phyloP scores from a whole-genome alignment of 768 basidiomycete genomes.

The Mycena vitilis region DNA sequence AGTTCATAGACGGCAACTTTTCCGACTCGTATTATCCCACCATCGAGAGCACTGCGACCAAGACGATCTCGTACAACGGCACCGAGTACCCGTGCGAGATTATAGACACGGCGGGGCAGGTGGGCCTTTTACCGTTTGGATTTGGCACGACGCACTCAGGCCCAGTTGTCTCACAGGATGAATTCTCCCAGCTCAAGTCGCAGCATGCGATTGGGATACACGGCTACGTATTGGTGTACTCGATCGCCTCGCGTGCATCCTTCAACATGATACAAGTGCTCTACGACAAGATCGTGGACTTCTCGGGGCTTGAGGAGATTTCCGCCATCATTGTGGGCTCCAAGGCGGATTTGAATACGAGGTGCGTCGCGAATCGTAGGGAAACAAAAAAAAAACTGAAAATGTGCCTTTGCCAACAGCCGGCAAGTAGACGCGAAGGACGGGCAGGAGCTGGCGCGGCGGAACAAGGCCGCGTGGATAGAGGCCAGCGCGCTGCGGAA shows the following conservation, averaged over 20 bases:
- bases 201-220: conserved; percentile 98
- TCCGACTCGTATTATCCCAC: conserved; percentile 95
- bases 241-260: conserved; percentile 87
- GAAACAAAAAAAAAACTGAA: conserved; percentile 37
- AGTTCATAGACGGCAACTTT: conserved; percentile 94
- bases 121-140: conserved; percentile 46
- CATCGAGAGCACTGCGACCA: conserved; percentile 89
- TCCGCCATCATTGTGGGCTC: conserved; percentile 96
- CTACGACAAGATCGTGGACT: conserved; percentile 92
- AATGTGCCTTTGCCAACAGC: conserved; percentile 46
- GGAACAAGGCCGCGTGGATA: conserved; percentile 81
- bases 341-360: conserved; percentile 84
- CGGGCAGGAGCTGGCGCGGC: conserved; percentile 78
- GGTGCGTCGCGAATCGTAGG: conserved; percentile 59
- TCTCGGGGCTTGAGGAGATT: conserved; percentile 84
- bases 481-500: conserved; percentile 92
- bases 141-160: conserved; percentile 4
- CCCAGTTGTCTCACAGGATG: conserved; percentile 68
- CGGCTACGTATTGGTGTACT: conserved; percentile 97
- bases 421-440: conserved; percentile 84
- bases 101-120: conserved; percentile 98
- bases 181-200: conserved; percentile 92
- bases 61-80: conserved; percentile 88
- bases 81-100: conserved; percentile 96
- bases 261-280: conserved; percentile 96